These are phyloP conservation scores for Pueraria montana DNA, from an alignment of 306 rosid genomes.

Conservation along the genomic window DNA sequence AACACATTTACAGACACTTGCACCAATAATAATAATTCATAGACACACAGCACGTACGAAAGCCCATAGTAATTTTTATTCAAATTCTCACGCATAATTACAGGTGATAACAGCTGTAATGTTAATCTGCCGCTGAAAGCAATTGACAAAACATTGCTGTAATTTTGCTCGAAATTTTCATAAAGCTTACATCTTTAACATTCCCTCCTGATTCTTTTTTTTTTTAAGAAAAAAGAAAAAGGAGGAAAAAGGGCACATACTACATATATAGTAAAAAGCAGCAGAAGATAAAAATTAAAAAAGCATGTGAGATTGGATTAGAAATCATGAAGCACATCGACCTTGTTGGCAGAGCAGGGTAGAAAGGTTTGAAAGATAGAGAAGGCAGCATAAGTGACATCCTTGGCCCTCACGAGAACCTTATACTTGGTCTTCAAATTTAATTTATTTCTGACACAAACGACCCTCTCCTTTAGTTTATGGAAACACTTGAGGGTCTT, in stretches of 20 bases:
- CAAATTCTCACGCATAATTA: background rate
- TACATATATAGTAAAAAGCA: background rate
- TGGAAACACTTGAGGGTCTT: constrained; percentile 54
- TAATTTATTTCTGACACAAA: constrained; percentile 2
- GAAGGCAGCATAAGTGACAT: constrained; percentile 45
- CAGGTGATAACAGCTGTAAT: background rate
- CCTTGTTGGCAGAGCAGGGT: constrained; percentile 52
- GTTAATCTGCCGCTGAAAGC: background rate
- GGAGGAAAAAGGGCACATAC: background rate
- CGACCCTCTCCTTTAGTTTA: constrained; percentile 36
- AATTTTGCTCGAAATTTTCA: background rate
- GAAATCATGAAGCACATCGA: constrained; percentile 46
- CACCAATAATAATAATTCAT: background rate
- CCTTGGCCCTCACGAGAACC: constrained; percentile 48
- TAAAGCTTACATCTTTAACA: background rate
- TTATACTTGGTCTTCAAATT: constrained; percentile 33
- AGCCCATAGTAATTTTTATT: background rate
- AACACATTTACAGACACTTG: background rate
- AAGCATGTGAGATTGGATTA: constrained; percentile 15
- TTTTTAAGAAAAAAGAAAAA: background rate
- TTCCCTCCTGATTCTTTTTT: background rate
- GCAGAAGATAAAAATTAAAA: background rate
- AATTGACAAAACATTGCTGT: background rate
- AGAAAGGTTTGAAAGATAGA: constrained; percentile 52
- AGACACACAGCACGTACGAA: background rate